Conservation (phyloP, 306 rosid genomes). For the Vigna angularis region DNA sequence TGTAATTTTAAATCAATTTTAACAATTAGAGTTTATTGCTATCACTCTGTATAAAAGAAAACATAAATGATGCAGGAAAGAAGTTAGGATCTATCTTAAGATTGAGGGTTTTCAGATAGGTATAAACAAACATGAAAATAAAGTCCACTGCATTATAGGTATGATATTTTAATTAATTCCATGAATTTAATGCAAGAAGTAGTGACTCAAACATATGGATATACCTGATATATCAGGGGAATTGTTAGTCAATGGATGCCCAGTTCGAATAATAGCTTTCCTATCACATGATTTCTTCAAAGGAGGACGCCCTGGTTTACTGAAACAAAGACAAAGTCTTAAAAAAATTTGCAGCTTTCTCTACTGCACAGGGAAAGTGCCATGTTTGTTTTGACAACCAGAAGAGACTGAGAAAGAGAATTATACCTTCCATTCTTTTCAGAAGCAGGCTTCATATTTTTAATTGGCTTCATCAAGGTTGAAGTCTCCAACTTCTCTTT, state of each 20-base stretch:
- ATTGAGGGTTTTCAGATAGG: constrained; percentile 35
- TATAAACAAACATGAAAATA: constrained; percentile 13
- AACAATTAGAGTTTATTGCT: not conserved
- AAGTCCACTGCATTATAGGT: not conserved
- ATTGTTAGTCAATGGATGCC: constrained; percentile 55
- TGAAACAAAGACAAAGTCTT: constrained; percentile 50
- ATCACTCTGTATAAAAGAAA: not conserved
- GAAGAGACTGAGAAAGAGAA: not conserved
- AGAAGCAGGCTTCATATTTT: constrained; percentile 56
- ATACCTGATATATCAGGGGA: constrained; percentile 73
- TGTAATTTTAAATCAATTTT: not conserved
- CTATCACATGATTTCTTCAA: constrained; percentile 74
- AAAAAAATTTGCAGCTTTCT: not conserved
- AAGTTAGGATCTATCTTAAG: constrained; percentile 12
- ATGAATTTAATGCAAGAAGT: constrained; percentile 28
- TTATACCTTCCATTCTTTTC: constrained; percentile 79
- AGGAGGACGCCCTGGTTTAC: constrained; percentile 82
- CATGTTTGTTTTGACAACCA: not conserved
- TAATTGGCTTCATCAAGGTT: constrained; percentile 62
- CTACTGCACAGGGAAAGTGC: not conserved
- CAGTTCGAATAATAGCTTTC: constrained; percentile 63
- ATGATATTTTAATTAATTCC: constrained; percentile 27
- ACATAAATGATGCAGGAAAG: constrained; percentile 6
- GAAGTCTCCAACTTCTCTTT: constrained; percentile 69
- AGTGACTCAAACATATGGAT: constrained; percentile 22